Conservation (phyloP, 129 eudicot species). For the Tanacetum coccineum region DNA sequence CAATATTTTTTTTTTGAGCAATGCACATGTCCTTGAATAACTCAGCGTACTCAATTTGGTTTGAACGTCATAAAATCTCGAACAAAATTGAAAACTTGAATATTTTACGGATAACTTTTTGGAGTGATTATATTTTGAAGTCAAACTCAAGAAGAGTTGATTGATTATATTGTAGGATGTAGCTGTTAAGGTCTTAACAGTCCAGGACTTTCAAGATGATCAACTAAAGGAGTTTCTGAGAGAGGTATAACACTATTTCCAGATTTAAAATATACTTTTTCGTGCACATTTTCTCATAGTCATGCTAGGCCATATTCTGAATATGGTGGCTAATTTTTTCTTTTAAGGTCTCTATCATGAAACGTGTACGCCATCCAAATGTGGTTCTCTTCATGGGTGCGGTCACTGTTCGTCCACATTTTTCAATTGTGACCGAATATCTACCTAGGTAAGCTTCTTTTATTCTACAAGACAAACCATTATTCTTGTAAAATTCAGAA, state of each 20-base stretch:
- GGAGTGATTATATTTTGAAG: not conserved
- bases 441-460: slow-evolving; percentile 58
- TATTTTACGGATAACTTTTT: too few relatives aligned
- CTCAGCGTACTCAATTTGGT: too few relatives aligned
- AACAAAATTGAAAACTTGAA: too few relatives aligned
- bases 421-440: slow-evolving; percentile 91
- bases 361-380: slow-evolving; percentile 96
- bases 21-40: not conserved
- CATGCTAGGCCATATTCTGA: not conserved
- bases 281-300: not conserved
- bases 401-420: slow-evolving; percentile 89
- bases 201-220: slow-evolving; percentile 89
- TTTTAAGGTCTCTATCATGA: slow-evolving; percentile 86
- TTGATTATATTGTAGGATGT: slow-evolving; percentile 58
- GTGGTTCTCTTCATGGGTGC: slow-evolving; percentile 99
- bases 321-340: not conserved
- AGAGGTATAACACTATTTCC: slow-evolving; percentile 51
- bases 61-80: too few relatives aligned
- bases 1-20: not conserved
- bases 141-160: not conserved
- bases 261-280: not conserved
- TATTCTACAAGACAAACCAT: not conserved
- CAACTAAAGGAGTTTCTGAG: slow-evolving; percentile 85
- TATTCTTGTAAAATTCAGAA: slow-evolving; percentile 8
- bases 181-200: slow-evolving; percentile 86